Base-by-base conservation (phyloP, 495 filamentous ascomycete species). In the Lineolata rhizophorae region DNA sequence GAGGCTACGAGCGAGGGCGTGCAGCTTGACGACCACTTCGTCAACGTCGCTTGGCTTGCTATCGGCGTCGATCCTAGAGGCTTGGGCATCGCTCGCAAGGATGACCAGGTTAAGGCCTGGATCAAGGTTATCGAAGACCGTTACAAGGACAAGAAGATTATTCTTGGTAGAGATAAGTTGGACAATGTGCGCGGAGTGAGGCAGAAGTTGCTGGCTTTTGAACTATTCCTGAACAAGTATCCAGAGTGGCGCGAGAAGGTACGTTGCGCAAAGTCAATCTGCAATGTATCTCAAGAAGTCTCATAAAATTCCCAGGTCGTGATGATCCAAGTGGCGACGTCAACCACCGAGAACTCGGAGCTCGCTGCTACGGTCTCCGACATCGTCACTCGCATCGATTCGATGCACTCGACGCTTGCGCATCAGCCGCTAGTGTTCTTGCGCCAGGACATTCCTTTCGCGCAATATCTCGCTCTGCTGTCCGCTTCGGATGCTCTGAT, bases 341-440 rank as follows among this genome's bases (percentile, higher is more conserved):
- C 82, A 5, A 78, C 78, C 0, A 79, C 75, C 19, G 80, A 91
- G 47, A 74, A 85, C 49, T 65, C 69, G 18, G 82, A 90, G 44
- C 66, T 91, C 9, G 76, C 85, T 38, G 76, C 76, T 4, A 80
- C 76, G 2, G 76, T 93, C 10, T 79, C 76, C 5, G 81, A 91
- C 38, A 93, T 94, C 46, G 79, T 87, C 29, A 90, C 80, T 30
- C 68, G 84, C 19, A 84, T 94, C 41, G 90, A 94, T 47, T 82
- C 80, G 5, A 64, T 67, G 2, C 78, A 82, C 58, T 78, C 83
- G 1, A 90, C 78, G 18, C 62, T 94, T 17, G 74, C 79, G 1
- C 82, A 93, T 41, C 75, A 87, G 39, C 84, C 84, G 16, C 58
- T 94, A 5, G 77, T 92, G n/a, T 93, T 92, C 52, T 58, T 93